These are phyloP conservation scores for Metarhizium robertsii DNA, from an alignment of 2,329 filamentous ascomycete species.

Conservation along the genomic window DNA sequence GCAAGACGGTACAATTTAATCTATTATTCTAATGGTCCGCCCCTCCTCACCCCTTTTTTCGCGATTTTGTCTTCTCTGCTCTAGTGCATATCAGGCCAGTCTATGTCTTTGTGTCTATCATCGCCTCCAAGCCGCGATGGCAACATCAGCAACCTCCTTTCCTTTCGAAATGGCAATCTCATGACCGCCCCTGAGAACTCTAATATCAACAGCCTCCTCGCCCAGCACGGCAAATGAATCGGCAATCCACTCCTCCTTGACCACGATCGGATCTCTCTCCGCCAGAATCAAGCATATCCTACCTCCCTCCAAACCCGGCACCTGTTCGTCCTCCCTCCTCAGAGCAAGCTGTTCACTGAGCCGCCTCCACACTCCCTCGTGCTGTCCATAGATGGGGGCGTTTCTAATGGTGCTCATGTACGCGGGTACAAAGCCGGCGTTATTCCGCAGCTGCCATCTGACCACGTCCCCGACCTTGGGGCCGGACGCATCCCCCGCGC, in stretches of 20 bases:
- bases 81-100: not conserved
- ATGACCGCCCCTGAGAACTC: slow-evolving; percentile 54
- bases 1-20: not conserved
- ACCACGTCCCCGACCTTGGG: slow-evolving; percentile 51
- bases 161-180: slow-evolving; percentile 58
- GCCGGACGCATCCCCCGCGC: slow-evolving; percentile 33
- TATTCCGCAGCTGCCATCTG: slow-evolving; percentile 57
- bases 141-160: slow-evolving; percentile 41
- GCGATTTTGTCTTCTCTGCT: not conserved
- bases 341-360: slow-evolving; percentile 40
- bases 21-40: not conserved
- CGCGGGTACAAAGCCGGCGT: slow-evolving; percentile 58
- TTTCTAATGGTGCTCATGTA: slow-evolving; percentile 64
- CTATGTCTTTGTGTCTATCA: not conserved
- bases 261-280: slow-evolving; percentile 55
- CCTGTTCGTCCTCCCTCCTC: slow-evolving; percentile 23
- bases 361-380: slow-evolving; percentile 46
- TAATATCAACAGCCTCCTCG: slow-evolving; percentile 44
- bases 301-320: slow-evolving; percentile 27
- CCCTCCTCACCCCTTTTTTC: no score
- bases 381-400: slow-evolving; percentile 57
- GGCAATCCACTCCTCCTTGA: slow-evolving; percentile 52
- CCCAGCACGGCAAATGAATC: slow-evolving; percentile 52
- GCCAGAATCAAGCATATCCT: slow-evolving; percentile 60
- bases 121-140: slow-evolving; percentile 23